Base-by-base conservation (phyloP, 192 early-diverging fungal genomes). In the Podila epicladia region DNA sequence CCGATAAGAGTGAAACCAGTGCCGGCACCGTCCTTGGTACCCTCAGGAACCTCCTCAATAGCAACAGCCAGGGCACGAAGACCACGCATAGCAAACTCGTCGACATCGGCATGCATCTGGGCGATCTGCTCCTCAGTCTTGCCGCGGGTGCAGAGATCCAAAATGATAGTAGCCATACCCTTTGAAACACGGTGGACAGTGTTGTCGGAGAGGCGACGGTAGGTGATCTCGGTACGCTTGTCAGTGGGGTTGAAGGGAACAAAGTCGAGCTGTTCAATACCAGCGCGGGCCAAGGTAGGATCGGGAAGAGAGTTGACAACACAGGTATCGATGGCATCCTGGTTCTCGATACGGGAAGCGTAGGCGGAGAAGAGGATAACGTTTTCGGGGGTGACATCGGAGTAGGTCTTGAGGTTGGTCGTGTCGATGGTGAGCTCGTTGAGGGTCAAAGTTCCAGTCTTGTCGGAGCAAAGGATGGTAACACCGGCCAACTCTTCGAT, bases 391-490 rank as follows among this genome's bases (percentile, higher is more conserved):
- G 80, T 67, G 70, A 88, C 79, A 45, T 90, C 90, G 38, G 90
- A 89, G 78, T 94, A 94, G 75, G 85, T 79, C 82, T 87, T 91
- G 82, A 94, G 87, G 67, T 92, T 88, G 73, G 89, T 80, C 45
- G 85, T 85, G 79, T 91, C 91, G 72, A 94, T 91, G 76, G 89
- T 91, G 32, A 92, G 86, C 82, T 94, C 90, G 88, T 96, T 97
- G 26, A 95, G 77, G 29, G 96, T 97, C 33, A 97, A 87, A n/a
- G 96, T 97, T 74, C 96, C 96, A 60, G 96, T 97, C 89, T 97
- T 97, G 88, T 97, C 95, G 29, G 94, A 95, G 87, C 94, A 96
- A 75, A 97, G 92, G 69, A 93, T 92, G 67, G 91, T 92, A 33
- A 93, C 92, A 71, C 89, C 92, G n/a, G 92, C 90, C 80, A 93